phyloP scores from a whole-genome alignment of 2,329 filamentous ascomycete species.

The Ploettnerulaceae sp. region DNA sequence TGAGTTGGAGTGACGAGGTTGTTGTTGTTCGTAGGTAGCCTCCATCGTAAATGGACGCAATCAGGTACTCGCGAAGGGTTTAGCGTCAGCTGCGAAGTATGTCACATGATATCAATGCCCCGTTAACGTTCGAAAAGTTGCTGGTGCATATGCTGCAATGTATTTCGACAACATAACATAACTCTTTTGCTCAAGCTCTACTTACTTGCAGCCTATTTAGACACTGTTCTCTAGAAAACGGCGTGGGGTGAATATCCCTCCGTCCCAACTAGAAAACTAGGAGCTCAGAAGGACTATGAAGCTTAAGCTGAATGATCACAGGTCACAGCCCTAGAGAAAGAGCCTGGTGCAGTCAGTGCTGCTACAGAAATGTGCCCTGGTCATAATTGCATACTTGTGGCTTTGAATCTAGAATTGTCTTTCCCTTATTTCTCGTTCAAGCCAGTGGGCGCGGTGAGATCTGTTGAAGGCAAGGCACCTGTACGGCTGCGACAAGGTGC shows the following conservation, averaged over 20 bases:
- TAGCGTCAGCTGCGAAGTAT: background rate
- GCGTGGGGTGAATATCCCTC: constrained; percentile 9
- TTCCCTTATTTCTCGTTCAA: too few species aligned
- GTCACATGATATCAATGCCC: too few species aligned
- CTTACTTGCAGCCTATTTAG: too few species aligned
- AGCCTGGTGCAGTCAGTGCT: constrained; percentile 15
- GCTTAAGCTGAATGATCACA: background rate
- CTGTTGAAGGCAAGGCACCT: too few species aligned
- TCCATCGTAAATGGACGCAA: too few species aligned
- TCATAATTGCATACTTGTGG: constrained; percentile 37
- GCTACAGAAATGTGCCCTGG: constrained; percentile 35
- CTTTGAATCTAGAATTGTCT: constrained; percentile 37
- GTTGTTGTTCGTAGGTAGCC: background rate
- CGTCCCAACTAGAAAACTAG: background rate
- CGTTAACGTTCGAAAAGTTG: too few species aligned
- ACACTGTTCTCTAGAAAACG: constrained; percentile 17
- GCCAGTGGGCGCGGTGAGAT: too few species aligned
- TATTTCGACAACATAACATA: too few species aligned
- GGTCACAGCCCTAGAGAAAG: constrained; percentile 14
- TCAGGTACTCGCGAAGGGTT: constrained; percentile 6
- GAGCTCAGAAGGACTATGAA: background rate
- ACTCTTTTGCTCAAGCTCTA: background rate
- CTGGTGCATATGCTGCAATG: too few species aligned
- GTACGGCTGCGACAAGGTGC: too few species aligned
- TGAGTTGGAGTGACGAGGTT: too few species aligned